A percentile compares a stretch with the other conserved stretches of the same genome.
These are phyloP conservation scores for Mortierella alpina DNA, from an alignment of 192 early-diverging fungal genomes.

Conservation along the genomic window DNA sequence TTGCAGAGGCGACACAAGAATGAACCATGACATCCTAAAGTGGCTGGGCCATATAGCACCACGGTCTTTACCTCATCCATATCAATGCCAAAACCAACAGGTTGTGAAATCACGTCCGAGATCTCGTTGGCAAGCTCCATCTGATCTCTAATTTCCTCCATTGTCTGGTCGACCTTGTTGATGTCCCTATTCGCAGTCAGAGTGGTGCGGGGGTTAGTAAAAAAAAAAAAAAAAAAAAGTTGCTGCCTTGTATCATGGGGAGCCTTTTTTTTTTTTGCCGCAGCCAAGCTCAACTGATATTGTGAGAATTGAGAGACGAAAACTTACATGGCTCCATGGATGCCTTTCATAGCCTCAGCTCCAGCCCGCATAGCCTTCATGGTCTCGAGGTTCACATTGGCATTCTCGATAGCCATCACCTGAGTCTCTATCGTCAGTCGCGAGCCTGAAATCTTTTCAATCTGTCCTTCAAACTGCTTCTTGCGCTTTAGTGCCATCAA, in stretches of 20 bases:
- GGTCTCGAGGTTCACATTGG: conserved; percentile 94
- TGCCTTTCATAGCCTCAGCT: conserved; percentile 92
- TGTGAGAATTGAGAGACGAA: neutral
- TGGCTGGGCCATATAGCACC: neutral
- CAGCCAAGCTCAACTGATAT: neutral
- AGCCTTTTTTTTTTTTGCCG: neutral
- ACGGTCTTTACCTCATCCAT: conserved; percentile 80
- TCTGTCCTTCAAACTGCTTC: conserved; percentile 83
- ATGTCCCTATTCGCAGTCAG: conserved; percentile 73
- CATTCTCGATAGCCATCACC: conserved; percentile 94
- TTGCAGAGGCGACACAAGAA: neutral
- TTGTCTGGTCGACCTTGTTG: conserved; percentile 93
- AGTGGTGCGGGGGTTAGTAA: neutral
- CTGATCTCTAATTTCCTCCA: conserved; percentile 98
- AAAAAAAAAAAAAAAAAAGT: neutral
- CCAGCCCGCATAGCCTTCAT: conserved; percentile 95
- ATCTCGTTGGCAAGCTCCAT: conserved; percentile 97
- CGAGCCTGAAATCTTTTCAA: conserved; percentile 89
- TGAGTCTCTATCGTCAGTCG: conserved; percentile 94
- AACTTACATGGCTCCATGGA: conserved; percentile 87
- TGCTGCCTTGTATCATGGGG: neutral
- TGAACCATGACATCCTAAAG: neutral
- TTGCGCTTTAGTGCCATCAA: conserved; percentile 96
- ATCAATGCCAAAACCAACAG: conserved; percentile 87
- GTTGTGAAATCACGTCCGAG: conserved; percentile 91